Evolutionary conservation across 352 stramenopile genomes (phyloP).

Genomic region (Phytophthora pisi): DNA sequence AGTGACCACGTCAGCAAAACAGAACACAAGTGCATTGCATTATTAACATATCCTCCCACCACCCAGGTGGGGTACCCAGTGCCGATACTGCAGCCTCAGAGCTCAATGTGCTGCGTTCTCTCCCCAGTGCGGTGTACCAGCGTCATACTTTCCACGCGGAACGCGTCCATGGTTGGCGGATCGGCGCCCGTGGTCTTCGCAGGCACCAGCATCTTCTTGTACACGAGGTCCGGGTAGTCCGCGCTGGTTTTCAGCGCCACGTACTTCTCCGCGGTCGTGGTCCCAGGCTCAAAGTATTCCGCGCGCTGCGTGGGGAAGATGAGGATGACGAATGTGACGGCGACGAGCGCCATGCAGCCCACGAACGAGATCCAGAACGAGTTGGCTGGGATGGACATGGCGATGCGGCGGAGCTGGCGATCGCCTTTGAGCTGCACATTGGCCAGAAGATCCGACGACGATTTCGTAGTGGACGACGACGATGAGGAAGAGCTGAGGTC

Average conservation of each 20-base stretch:
- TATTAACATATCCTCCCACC: not conserved
- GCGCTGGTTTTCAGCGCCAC: slow-evolving; percentile 31
- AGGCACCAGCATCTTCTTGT: slow-evolving; percentile 36
- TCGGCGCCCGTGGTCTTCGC: slow-evolving; percentile 3
- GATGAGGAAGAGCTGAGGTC: slow-evolving; percentile 25
- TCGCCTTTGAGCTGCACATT: slow-evolving; percentile 47
- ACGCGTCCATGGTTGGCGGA: slow-evolving; percentile 16
- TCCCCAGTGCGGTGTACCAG: slow-evolving; percentile 11
- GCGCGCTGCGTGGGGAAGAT: slow-evolving; percentile 33
- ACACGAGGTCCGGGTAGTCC: slow-evolving; percentile 34
- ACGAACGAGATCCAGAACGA: slow-evolving; percentile 43
- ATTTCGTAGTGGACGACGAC: slow-evolving; percentile 5
- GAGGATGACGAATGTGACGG: slow-evolving; percentile 32
- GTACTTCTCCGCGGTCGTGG: slow-evolving; percentile 34
- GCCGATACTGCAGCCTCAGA: slow-evolving; percentile 8
- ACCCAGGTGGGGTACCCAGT: too few relatives aligned
- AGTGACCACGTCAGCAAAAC: not conserved
- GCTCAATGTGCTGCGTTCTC: slow-evolving; percentile 18
- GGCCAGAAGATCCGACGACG: slow-evolving; percentile 22
- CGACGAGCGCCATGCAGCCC: slow-evolving; percentile 30
- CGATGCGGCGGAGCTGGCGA: slow-evolving; percentile 34
- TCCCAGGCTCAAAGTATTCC: slow-evolving; percentile 36
- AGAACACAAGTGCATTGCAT: not conserved
- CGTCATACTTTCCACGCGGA: slow-evolving; percentile 32
- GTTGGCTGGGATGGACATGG: slow-evolving; percentile 36